A percentile compares a stretch with the other conserved stretches of the same genome.
Conservation (phyloP, 768 basidiomycete species). For the Chlorophyllum brunneum region DNA sequence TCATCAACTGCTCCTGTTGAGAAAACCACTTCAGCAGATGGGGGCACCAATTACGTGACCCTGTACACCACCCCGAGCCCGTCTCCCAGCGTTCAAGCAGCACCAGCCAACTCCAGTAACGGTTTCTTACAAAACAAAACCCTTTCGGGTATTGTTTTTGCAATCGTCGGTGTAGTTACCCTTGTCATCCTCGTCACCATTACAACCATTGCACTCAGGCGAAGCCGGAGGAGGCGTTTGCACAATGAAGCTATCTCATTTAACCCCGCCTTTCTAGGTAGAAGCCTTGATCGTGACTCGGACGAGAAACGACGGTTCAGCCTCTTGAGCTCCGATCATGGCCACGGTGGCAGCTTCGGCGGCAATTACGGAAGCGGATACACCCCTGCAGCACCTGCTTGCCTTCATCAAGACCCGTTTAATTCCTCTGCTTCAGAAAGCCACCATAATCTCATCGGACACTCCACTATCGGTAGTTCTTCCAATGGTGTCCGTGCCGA, state of each 20-base stretch:
- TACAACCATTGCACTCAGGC: conserved; percentile 46
- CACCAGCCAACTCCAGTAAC: conserved; percentile 13
- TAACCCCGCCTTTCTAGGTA: conserved; percentile 33
- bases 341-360: conserved; percentile 3
- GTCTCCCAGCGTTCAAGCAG: conserved; percentile 2
- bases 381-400: not conserved
- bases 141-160: conserved; percentile 58
- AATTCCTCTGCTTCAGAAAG: conserved; percentile 2
- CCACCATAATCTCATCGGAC: not conserved
- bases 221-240: conserved; percentile 38
- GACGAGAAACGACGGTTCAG: conserved; percentile 24
- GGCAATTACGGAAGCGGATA: conserved; percentile 1
- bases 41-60: not conserved
- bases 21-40: not conserved
- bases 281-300: conserved; percentile 18
- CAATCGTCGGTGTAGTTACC: conserved; percentile 43
- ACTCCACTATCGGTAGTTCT: not conserved
- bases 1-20: not conserved
- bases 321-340: conserved; percentile 23
- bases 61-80: conserved; percentile 4
- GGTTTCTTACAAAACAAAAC: conserved; percentile 62
- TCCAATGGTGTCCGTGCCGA: not conserved
- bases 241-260: conserved; percentile 48
- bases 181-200: conserved; percentile 42
- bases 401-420: not conserved